Percentiles rank a stretch among this genome's conserved stretches.
phyloP scores from a whole-genome alignment of 2,329 filamentous ascomycete species.

The Aureobasidium sp. region DNA sequence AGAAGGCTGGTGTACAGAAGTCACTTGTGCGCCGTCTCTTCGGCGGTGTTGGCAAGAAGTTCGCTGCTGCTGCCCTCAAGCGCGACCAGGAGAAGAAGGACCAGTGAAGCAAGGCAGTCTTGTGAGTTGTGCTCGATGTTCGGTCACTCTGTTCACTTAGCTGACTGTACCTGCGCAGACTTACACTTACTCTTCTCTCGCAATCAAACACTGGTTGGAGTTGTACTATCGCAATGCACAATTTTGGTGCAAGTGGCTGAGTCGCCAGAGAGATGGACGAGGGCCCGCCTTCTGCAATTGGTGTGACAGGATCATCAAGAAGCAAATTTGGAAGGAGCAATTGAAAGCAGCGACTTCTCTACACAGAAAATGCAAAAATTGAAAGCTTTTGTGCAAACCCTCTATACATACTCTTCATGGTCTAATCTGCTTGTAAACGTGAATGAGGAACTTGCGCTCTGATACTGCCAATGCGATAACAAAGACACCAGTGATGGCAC shows the following conservation, averaged over 20 bases:
- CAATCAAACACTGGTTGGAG: not conserved
- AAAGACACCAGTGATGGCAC: conserved; percentile 31
- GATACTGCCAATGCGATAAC: conserved; percentile 26
- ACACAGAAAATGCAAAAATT: not conserved
- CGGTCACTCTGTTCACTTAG: not conserved
- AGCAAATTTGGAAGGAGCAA: not conserved
- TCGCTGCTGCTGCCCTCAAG: not conserved
- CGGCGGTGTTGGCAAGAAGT: not conserved
- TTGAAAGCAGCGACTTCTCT: not conserved
- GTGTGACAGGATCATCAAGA: not conserved
- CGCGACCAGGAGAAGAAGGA: not conserved
- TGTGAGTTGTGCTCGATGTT: not conserved
- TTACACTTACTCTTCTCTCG: not conserved
- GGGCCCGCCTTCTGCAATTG: not conserved
- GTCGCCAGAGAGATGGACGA: not conserved
- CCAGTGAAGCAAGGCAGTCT: not conserved
- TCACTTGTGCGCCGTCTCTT: not conserved
- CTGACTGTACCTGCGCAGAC: not conserved
- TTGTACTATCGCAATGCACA: not conserved
- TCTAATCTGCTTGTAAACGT: conserved; percentile 11
- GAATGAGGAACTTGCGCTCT: conserved; percentile 11
- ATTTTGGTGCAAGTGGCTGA: not conserved
- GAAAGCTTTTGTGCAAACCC: not conserved
- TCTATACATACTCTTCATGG: not conserved
- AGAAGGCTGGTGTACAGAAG: not conserved